These are phyloP conservation scores for Curvularia verruculosa DNA, from an alignment of 2,329 filamentous ascomycete genomes.

Conservation along the genomic window DNA sequence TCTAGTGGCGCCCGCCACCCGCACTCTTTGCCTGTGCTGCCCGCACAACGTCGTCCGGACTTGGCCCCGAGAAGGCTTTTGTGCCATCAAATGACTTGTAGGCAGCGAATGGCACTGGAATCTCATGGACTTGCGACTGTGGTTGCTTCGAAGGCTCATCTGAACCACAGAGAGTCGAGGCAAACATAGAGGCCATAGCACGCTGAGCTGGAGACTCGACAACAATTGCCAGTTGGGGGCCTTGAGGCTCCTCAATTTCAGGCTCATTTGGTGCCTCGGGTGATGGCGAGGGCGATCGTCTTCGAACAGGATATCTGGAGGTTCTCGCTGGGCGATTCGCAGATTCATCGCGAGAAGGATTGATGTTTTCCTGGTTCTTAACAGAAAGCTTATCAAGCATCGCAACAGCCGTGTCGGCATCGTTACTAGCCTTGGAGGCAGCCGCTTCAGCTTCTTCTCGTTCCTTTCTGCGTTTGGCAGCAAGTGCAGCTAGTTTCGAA, in stretches of 20 bases:
- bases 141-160: slow-evolving; percentile 9
- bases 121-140: slow-evolving; percentile 13
- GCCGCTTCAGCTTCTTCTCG: slow-evolving; percentile 64
- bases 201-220: slow-evolving; percentile 48
- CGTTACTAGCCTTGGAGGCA: slow-evolving; percentile 18
- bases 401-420: slow-evolving; percentile 47
- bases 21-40: slow-evolving; percentile 70
- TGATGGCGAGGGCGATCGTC: slow-evolving; percentile 37
- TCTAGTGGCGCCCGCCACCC: slow-evolving; percentile 47
- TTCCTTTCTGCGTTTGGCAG: slow-evolving; percentile 84
- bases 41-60: slow-evolving; percentile 88
- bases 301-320: slow-evolving; percentile 37
- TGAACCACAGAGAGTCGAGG: slow-evolving; percentile 55
- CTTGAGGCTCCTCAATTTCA: slow-evolving; percentile 21
- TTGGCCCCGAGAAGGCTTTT: slow-evolving; percentile 79
- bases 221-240: slow-evolving; percentile 26
- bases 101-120: slow-evolving; percentile 51
- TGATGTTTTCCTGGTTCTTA: slow-evolving; percentile 26
- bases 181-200: slow-evolving; percentile 59
- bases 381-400: slow-evolving; percentile 53
- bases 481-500: slow-evolving; percentile 86
- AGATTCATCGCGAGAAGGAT: slow-evolving; percentile 1
- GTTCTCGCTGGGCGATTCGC: slow-evolving; percentile 15
- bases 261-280: slow-evolving; percentile 22
- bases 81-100: slow-evolving; percentile 51